Percentiles rank a stretch among this genome's conserved stretches.
Conservation (phyloP, 768 basidiomycete species). For the Lactifluus pinguis region DNA sequence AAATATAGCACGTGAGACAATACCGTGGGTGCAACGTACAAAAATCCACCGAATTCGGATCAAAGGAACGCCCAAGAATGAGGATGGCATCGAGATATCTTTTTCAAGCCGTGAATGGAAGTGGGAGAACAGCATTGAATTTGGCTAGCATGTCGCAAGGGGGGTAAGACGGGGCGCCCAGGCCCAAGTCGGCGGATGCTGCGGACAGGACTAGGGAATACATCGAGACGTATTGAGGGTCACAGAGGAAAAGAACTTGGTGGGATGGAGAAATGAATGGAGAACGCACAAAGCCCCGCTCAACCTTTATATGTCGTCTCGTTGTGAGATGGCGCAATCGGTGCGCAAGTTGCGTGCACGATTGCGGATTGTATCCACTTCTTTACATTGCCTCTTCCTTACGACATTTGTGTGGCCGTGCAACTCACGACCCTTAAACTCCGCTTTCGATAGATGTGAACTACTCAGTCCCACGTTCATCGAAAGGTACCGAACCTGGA, state of each 20-base stretch:
- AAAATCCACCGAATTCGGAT: neutral
- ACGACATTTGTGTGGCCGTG: no score
- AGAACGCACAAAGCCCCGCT: neutral
- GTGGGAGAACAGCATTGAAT: neutral
- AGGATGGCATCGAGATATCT: neutral
- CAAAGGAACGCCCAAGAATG: neutral
- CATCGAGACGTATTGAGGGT: neutral
- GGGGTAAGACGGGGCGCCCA: neutral
- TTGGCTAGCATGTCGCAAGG: neutral
- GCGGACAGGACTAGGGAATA: neutral
- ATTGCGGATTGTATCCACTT: no score
- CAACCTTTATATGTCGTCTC: neutral
- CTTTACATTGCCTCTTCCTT: no score
- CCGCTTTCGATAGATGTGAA: no score
- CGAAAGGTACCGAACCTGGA: no score
- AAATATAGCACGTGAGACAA: neutral
- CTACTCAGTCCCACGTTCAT: no score
- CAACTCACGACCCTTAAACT: no score
- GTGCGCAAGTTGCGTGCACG: no score
- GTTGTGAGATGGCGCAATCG: slow-evolving; percentile 14
- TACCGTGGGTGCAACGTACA: slow-evolving; percentile 1
- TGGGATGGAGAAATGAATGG: neutral
- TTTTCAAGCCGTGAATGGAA: neutral
- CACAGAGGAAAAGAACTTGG: neutral
- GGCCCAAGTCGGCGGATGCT: neutral